These are phyloP conservation scores for Pythium biforme DNA, from an alignment of 352 stramenopile genomes.

Conservation along the genomic window DNA sequence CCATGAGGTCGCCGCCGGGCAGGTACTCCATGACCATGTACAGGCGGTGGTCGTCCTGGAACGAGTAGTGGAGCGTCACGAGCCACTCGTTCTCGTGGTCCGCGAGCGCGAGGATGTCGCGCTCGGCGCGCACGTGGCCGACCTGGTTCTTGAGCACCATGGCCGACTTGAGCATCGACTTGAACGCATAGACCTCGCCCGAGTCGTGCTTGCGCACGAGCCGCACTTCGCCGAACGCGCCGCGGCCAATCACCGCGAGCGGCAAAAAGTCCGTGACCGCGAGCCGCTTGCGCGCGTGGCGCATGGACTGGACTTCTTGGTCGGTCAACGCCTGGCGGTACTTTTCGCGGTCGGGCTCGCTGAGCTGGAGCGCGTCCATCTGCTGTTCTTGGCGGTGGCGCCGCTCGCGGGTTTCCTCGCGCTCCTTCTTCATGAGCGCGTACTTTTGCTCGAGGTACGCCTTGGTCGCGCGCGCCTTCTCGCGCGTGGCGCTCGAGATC, in stretches of 20 bases:
- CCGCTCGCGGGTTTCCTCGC: constrained; percentile 75
- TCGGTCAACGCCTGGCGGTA: constrained; percentile 76
- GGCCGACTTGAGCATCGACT: constrained; percentile 89
- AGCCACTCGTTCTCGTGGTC: constrained; percentile 97
- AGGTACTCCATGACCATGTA: constrained; percentile 99
- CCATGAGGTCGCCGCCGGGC: constrained; percentile 99
- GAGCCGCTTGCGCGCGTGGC: constrained; percentile 79
- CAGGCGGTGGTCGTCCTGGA: constrained; percentile 89
- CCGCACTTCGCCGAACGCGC: constrained; percentile 98
- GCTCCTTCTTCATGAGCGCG: constrained; percentile 85
- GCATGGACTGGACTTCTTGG: constrained; percentile 77
- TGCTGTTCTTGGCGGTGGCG: constrained; percentile 79
- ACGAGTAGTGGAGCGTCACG: constrained; percentile 97
- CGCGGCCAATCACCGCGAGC: constrained; percentile 95
- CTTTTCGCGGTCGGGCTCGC: constrained; percentile 72
- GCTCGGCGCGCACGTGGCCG: constrained; percentile 96
- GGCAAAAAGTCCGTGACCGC: constrained; percentile 95
- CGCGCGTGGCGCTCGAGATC: constrained; percentile 84
- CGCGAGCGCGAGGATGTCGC: constrained; percentile 94
- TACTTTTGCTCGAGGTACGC: constrained; percentile 90
- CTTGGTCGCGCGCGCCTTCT: constrained; percentile 88
- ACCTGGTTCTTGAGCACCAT: constrained; percentile 95
- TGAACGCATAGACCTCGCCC: constrained; percentile 90
- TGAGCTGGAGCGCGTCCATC: constrained; percentile 79
- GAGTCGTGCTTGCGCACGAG: constrained; percentile 82